A percentile compares a stretch with the other conserved stretches of the same genome.
Conservation (phyloP, 2,329 filamentous ascomycete genomes). For the Cordyceps cicadae region DNA sequence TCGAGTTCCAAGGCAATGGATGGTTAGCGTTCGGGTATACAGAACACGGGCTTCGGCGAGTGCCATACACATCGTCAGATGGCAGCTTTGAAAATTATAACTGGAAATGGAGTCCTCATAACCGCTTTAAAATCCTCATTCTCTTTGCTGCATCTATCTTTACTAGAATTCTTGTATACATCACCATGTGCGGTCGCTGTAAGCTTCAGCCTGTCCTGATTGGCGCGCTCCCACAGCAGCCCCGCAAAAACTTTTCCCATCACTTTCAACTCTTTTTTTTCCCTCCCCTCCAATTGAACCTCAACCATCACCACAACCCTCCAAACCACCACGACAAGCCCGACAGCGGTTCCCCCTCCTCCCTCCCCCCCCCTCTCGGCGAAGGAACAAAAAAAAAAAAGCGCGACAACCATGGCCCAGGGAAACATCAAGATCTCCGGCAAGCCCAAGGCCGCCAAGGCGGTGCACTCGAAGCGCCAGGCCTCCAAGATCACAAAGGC, state of each 20-base stretch:
- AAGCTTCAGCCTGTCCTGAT: not conserved
- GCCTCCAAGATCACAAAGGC: conserved; percentile 42
- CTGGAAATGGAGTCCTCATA: no score
- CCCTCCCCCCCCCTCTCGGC: no score
- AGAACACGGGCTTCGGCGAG: not conserved
- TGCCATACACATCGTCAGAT: not conserved
- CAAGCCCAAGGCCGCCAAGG: conserved; percentile 31
- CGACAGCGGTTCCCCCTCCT: no score
- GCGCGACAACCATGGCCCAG: conserved; percentile 37
- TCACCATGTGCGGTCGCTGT: not conserved
- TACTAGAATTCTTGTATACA: no score
- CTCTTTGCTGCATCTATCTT: no score
- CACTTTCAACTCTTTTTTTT: not conserved
- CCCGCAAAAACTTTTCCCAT: not conserved
- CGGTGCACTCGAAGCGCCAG: conserved; percentile 34
- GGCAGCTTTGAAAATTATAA: not conserved
- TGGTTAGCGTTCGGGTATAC: not conserved
- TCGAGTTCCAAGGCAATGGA: not conserved
- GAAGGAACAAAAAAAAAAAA: no score
- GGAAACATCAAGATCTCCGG: conserved; percentile 42
- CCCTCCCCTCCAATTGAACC: no score
- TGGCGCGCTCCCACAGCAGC: not conserved
- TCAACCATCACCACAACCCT: not conserved
- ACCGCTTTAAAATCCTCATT: no score
- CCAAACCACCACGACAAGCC: not conserved